Base-by-base conservation (phyloP, 2,329 filamentous ascomycete genomes). In the Dothideomycetes sp. region DNA sequence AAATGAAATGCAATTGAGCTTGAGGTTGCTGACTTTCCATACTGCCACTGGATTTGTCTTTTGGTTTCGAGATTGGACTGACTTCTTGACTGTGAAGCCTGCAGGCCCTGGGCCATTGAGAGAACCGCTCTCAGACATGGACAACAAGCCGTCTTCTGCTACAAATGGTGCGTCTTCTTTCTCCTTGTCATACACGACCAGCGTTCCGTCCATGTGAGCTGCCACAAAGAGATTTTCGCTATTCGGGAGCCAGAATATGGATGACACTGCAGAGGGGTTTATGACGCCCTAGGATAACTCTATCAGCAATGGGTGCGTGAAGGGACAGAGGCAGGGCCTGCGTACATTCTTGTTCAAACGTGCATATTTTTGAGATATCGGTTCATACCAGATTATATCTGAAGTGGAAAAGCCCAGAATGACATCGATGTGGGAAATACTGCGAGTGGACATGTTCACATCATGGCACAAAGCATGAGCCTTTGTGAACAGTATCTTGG, bases 381-480 rank as follows among this genome's bases (percentile, higher is more conserved):
- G 88, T 61, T 98, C 91, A 69, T 91, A 96, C 91, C 91, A 98
- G 46, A 98, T 89, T 35, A 98, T 87, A 59, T 98, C 91, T 30
- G 88, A 87, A 0, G 88, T 93, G 5, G 89, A 95, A 54, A 94
- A 96, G 1, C 91, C 91, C 78, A 98, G 84, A 42, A 94, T 79
- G 15, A 98, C 70, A 57, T 98, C 91, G 31, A 98, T 72, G 55
- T 96, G 89, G 4, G 73, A 77, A 3, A 73, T 57, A 37, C 77
- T 80, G 61, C 89, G 94, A 9, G 88, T 95, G 40, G 84, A 57
- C 32, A 75, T 66, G 56, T 98, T 96, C 31, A 94, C 77, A 59
- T 96, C 89, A 57, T 98, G 91, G 51, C 88, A 95, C 32, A 96
- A 68, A 54, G 88, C 89, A 58, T 98, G 88, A 1, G 88, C 88